Conservation (phyloP, 2,329 filamentous ascomycete genomes). For the Stenocarpella maydis region DNA sequence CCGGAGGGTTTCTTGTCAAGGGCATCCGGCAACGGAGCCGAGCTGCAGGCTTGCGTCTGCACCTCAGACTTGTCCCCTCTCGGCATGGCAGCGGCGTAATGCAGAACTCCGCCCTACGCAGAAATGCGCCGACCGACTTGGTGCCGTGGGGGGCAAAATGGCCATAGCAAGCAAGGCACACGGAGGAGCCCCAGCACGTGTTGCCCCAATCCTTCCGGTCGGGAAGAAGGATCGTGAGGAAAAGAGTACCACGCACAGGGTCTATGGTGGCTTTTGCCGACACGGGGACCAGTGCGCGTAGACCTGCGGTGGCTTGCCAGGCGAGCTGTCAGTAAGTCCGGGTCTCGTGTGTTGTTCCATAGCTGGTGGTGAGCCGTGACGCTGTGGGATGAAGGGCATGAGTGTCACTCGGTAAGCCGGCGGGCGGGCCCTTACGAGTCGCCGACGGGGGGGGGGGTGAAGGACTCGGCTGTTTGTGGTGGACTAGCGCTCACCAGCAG, state of each 20-base stretch:
- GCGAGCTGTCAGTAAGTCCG: neutral
- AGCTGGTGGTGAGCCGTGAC: neutral
- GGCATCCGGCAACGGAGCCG: slow-evolving; percentile 11
- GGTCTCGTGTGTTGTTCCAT: neutral
- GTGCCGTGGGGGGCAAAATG: neutral
- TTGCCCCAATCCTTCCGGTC: slow-evolving; percentile 7
- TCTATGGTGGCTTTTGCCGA: neutral
- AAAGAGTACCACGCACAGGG: neutral
- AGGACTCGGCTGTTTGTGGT: neutral
- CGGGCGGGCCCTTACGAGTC: neutral
- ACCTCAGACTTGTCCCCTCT: neutral
- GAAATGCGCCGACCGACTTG: neutral
- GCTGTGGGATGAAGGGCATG: slow-evolving; percentile 2
- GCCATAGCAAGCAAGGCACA: neutral
- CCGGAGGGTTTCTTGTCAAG: too few relatives aligned
- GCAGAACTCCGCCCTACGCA: neutral
- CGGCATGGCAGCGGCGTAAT: neutral
- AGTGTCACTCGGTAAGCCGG: slow-evolving; percentile 13
- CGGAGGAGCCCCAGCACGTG: slow-evolving; percentile 23
- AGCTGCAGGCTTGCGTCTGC: slow-evolving; percentile 1
- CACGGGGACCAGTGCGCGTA: neutral
- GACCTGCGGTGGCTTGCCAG: neutral
- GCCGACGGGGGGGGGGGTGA: slow-evolving; percentile 17
- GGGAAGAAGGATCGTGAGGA: slow-evolving; percentile 1
- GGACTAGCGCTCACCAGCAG: slow-evolving; percentile 10